Conservation (phyloP, 2,329 filamentous ascomycete genomes). For the Fusarium sp. region DNA sequence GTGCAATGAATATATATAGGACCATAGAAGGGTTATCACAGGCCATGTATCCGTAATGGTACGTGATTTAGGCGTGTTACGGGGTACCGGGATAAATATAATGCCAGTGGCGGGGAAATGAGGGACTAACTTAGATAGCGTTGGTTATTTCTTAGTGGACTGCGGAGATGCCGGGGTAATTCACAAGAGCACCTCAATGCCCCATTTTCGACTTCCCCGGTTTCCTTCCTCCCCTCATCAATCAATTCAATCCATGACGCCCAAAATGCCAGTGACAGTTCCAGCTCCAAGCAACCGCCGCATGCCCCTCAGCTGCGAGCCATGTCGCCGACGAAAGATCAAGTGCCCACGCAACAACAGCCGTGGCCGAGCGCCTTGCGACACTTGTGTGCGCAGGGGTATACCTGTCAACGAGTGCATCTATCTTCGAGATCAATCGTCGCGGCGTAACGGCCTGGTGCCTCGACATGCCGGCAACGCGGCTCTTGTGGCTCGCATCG, state of each 20-base stretch:
- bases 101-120: not conserved
- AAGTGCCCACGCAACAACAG: slow-evolving; percentile 23
- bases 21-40: too few species aligned
- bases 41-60: too few species aligned
- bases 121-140: not conserved
- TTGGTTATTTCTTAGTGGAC: not conserved
- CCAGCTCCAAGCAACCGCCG: not conserved
- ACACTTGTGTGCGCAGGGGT: slow-evolving; percentile 24
- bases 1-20: too few species aligned
- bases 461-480: not conserved
- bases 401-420: slow-evolving; percentile 17
- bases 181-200: not conserved
- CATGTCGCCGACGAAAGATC: slow-evolving; percentile 26
- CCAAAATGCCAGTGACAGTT: not conserved
- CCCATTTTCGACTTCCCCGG: not conserved
- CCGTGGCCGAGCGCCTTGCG: slow-evolving; percentile 17
- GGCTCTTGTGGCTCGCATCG: not conserved
- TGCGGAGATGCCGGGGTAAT: not conserved
- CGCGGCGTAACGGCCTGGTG: not conserved
- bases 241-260: not conserved
- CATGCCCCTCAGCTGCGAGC: slow-evolving; percentile 27
- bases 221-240: not conserved
- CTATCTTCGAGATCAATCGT: slow-evolving; percentile 20
- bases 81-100: not conserved
- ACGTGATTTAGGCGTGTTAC: too few species aligned